These are phyloP conservation scores for Oenanthe sinensis DNA, from an alignment of 129 eudicot species.

Conservation along the genomic window DNA sequence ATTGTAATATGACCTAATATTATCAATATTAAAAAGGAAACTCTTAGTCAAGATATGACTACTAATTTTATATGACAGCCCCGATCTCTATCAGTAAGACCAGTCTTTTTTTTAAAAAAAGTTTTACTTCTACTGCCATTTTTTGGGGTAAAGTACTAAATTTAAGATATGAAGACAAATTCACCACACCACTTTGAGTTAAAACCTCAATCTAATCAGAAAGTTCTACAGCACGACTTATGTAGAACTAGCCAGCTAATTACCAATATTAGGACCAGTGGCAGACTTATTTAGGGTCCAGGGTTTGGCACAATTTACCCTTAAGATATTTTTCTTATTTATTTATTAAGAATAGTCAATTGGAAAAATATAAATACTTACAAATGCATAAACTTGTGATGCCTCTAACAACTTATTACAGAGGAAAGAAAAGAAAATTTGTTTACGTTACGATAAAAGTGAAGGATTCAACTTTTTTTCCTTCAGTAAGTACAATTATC, in stretches of 20 bases:
- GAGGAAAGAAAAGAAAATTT: too few species aligned
- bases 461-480: too few species aligned
- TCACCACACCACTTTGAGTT: not conserved
- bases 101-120: not conserved
- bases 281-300: not conserved
- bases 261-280: not conserved
- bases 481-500: not conserved
- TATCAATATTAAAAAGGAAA: not conserved
- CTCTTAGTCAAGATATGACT: slow-evolving; percentile 4
- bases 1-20: not conserved
- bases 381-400: too few species aligned
- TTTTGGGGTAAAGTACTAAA: not conserved
- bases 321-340: not conserved
- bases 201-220: not conserved
- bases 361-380: too few species aligned
- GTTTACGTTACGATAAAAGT: too few species aligned
- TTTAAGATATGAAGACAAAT: not conserved
- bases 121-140: not conserved
- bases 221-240: not conserved
- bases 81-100: not conserved
- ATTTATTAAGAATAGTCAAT: not conserved
- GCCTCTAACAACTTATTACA: too few species aligned
- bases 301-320: not conserved
- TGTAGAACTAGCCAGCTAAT: not conserved
- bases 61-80: not conserved